Percentiles rank a stretch among this genome's conserved stretches.
These are phyloP conservation scores for Aphanomyces cochlioides DNA, from an alignment of 352 stramenopile genomes.

Conservation along the genomic window DNA sequence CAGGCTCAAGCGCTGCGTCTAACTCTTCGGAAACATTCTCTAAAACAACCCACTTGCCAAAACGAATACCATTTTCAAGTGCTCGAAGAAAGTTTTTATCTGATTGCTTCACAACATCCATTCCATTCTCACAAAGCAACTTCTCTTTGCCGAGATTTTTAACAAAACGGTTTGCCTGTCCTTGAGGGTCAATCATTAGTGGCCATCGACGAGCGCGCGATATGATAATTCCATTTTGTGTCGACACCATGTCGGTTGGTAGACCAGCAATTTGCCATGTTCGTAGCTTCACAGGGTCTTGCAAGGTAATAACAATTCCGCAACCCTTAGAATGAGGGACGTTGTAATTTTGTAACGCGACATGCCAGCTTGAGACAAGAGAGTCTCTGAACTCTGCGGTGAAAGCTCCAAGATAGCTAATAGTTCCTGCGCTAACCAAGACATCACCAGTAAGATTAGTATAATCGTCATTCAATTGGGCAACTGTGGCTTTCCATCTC, in stretches of 20 bases:
- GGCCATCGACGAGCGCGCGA: slow-evolving; percentile 76
- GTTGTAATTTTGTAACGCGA: slow-evolving; percentile 50
- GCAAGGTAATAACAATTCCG: slow-evolving; percentile 78
- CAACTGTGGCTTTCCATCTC: slow-evolving; percentile 79
- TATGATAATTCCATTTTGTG: slow-evolving; percentile 93
- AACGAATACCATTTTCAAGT: slow-evolving; percentile 87
- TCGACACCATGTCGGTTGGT: slow-evolving; percentile 86
- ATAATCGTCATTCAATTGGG: slow-evolving; percentile 69
- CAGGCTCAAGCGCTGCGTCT: slow-evolving; percentile 86
- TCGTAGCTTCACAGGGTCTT: slow-evolving; percentile 84
- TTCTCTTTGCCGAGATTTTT: slow-evolving; percentile 87
- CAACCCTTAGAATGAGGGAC: slow-evolving; percentile 81
- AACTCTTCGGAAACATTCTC: slow-evolving; percentile 89
- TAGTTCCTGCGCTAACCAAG: slow-evolving; percentile 78
- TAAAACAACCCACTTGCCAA: slow-evolving; percentile 88
- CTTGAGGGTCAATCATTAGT: slow-evolving; percentile 89
- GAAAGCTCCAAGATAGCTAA: slow-evolving; percentile 85
- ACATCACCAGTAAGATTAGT: slow-evolving; percentile 81
- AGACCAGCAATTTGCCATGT: slow-evolving; percentile 86
- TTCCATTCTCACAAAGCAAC: slow-evolving; percentile 80
- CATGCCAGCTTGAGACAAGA: slow-evolving; percentile 61
- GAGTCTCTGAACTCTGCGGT: slow-evolving; percentile 80
- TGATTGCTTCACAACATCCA: slow-evolving; percentile 89
- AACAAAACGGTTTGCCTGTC: slow-evolving; percentile 90
- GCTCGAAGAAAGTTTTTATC: slow-evolving; percentile 85